Base-by-base conservation (phyloP, 495 filamentous ascomycete genomes). In the Xylaria flabelliformis region DNA sequence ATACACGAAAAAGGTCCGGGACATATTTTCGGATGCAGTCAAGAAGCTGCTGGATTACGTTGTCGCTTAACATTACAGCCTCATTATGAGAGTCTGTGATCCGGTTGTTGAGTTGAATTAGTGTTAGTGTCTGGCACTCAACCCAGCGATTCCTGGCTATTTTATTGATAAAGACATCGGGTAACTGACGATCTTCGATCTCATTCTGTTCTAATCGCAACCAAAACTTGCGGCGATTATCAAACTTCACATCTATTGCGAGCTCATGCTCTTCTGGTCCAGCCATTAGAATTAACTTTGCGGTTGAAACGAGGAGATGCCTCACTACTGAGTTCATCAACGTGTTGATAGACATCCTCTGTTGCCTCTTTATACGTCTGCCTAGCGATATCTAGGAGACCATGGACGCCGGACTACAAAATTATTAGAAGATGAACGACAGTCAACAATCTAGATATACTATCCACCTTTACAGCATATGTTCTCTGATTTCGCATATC, bases 401-500 rank as follows among this genome's bases (percentile, higher is more conserved):
- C 93, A 76, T 95, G 94, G 24, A 96, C 90, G 10, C 93, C 93
- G 67, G 93, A 90, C 92, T 95, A 74, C 21, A 15, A 26, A 21
- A 74, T 6, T 39, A 21, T 74, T 51, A 70, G 70, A 69, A 58
- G 4, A 66, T 24, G 62, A 7, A 26, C n/a, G 15, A 10, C 15
- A 29, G 19, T 13, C 7, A 21, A 17, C 66, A 64, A 12, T 61
- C 12, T 44, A 42, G 39, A 29, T 4, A 19, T 15, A 10, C 41
- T 8, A 74, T 74, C 70, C 74, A 94, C 93, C 85, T 92, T 96
- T 48, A 99, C 89, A 65, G 96, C 96, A 82, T 97, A 97, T 15
- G 93, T 94, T 62, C 96, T 86, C 79, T 99, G 97, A 75, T 98
- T 97, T 64, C 94, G 88, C 66, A 97, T 83, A 71, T 97, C 96